These are phyloP conservation scores for Angomonas ambiguus DNA, from an alignment of 208 protist genomes.

Conservation along the genomic window DNA sequence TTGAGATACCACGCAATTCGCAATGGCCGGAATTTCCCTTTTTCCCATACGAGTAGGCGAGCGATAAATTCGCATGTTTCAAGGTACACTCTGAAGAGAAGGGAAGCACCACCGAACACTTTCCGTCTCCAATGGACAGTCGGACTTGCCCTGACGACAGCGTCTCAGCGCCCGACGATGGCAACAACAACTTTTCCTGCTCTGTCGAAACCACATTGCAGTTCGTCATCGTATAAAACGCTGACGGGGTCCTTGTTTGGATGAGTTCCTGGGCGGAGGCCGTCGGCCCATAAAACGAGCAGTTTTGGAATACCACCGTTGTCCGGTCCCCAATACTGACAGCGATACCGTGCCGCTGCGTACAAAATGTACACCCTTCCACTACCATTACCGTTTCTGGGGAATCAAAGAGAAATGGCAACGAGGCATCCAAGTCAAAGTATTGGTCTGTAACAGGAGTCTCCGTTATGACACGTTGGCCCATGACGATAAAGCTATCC, in stretches of 20 bases:
- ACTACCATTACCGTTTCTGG: background rate
- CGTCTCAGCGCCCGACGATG: no score
- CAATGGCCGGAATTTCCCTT: background rate
- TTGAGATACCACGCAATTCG: background rate
- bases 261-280: background rate
- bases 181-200: no score
- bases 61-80: background rate
- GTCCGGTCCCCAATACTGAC: background rate
- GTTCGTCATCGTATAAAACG: conserved; percentile 1
- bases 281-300: background rate
- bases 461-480: background rate
- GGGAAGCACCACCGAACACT: background rate
- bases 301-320: background rate
- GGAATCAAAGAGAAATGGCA: background rate
- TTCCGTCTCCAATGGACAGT: background rate
- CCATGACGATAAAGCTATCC: background rate
- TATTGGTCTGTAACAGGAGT: background rate
- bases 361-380: background rate
- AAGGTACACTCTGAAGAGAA: background rate
- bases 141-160: background rate
- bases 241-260: background rate
- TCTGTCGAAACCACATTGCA: background rate
- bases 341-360: background rate
- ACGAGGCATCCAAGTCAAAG: background rate
- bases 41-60: background rate